These are phyloP conservation scores for Citrullus mucosospermus DNA, from an alignment of 306 rosid genomes.

Conservation along the genomic window DNA sequence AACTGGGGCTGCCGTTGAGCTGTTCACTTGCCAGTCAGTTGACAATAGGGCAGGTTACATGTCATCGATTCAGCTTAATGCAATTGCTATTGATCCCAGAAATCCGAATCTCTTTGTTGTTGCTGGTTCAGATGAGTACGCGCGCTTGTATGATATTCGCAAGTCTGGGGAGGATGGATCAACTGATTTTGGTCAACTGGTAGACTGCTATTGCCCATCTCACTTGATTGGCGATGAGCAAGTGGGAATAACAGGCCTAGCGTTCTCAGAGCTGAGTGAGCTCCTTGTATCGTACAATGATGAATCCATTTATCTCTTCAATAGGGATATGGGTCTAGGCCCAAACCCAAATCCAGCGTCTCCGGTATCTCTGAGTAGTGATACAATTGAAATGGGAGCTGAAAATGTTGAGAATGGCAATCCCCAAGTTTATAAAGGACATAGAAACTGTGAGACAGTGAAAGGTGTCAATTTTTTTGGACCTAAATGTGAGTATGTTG, in stretches of 20 bases:
- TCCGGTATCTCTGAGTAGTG: slow-evolving; percentile 33
- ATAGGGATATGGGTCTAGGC: slow-evolving; percentile 78
- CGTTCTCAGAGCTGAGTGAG: slow-evolving; percentile 87
- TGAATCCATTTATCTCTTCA: slow-evolving; percentile 74
- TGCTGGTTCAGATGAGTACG: slow-evolving; percentile 71
- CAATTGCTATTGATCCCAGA: slow-evolving; percentile 92
- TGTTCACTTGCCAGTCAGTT: slow-evolving; percentile 60
- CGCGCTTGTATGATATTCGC: slow-evolving; percentile 82
- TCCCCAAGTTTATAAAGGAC: slow-evolving; percentile 84
- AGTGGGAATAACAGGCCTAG: slow-evolving; percentile 92
- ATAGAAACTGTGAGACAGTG: slow-evolving; percentile 62
- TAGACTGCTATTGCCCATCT: slow-evolving; percentile 62
- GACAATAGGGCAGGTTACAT: slow-evolving; percentile 29
- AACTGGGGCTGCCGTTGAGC: slow-evolving; percentile 48
- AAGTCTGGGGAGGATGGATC: slow-evolving; percentile 72
- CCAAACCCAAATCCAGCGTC: slow-evolving; percentile 33
- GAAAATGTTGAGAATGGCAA: slow-evolving; percentile 26
- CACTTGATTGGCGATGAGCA: slow-evolving; percentile 43
- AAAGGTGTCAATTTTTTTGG: slow-evolving; percentile 93
- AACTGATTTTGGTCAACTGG: slow-evolving; percentile 50
- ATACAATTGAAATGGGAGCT: slow-evolving; percentile 43
- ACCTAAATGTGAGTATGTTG: slow-evolving; percentile 81
- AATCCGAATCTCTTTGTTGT: slow-evolving; percentile 82
- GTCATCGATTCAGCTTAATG: slow-evolving; percentile 49
- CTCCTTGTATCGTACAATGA: slow-evolving; percentile 78